Base-by-base conservation (phyloP, 106 monocot species). In the Amphibolis antarctica region DNA sequence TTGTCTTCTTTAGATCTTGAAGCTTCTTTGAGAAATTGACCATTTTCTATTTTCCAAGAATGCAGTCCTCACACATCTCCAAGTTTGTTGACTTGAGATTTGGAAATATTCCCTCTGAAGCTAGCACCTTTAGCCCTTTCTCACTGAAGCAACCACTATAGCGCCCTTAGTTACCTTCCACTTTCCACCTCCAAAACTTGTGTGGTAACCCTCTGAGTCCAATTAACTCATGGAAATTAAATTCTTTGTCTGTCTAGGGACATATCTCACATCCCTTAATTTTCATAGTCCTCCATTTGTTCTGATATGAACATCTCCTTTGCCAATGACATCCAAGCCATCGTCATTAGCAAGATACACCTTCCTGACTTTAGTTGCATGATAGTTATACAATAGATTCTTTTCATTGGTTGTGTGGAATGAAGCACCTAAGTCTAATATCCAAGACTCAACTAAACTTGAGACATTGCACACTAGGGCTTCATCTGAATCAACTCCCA, bases 121-220 rank as follows among this genome's bases (percentile, higher is more conserved):
- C 25, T 44, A 21, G 45, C 28, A 17, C 44, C 31, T 19, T 18
- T 31, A 36, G 2, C 7, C 36, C 36, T 7, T 36, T 36, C 7
- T 36, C 36, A 36, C 36, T 36, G 4, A 36, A 26, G 64, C 64
- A 4, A 49, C 44, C 10, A 65, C 48, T 13, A 65, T 27, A 28
- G 64, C 47, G 26, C 17, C 48, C n/a, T 65, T 65, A 18, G 20
- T n/a, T 6, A 51, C 9, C 19, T 51, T 51, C 51, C 51, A 51
- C 19, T 18, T n/a, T 9, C 20, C 20, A 0, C 20, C 20, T 1
- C 6, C 51, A 17, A 21, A 51, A 1, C 17, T 4, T 6, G 1
- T n/a, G n/a, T 51, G 7, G 18, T 51, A 51, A 3, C 21, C 51
- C 19, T 51, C 50, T 18, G 5, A 14, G n/a, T 21, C 50, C 15